Evolutionary conservation across 768 basidiomycete genomes (phyloP), one percentile per base, ranked within the genome.

Genomic region (Coprinellus micaceus): DNA sequence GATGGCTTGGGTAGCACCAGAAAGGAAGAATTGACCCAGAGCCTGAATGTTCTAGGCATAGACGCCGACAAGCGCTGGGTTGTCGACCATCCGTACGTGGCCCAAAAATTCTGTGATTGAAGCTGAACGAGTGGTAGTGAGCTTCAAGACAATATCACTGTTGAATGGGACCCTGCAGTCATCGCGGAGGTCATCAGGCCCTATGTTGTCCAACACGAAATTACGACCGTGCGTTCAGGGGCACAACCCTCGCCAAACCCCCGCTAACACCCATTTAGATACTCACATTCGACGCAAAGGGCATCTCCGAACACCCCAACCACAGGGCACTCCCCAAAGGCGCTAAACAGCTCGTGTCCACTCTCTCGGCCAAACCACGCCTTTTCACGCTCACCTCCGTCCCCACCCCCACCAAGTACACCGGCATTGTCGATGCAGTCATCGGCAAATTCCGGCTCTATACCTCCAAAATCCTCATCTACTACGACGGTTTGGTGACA

Each of bases 221-320:
- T 91, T 50, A 78, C 80, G 39, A 82, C 80, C 1, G 92, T 92
- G 63, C 26, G 81, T 71, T 21, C 41, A 44, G 10, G 21, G 15
- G n/a, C 19, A 6, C 6, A 6, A 28, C 19, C 12, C 19, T 1
- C 33, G 21, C 15, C 30, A 25, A 4, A 25, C 17, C 15, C 15
- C 36, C 4, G 17, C 45, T 26, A 53, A 12, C n/a, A 12, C n/a
- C 7, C 25, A n/a, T 48, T 37, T 53, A 95, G 92, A 84, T 96
- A 46, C 74, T 97, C 47, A 95, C 93, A 0, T 97, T 96, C 65
- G 94, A 97, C 68, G 56, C 71, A 0, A 61, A 63, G 2, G 94
- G 94, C 2, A 74, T 96, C 13, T 91, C 94, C n/a, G 75, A 74
- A 3, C 94, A 96, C 65, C 90, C 90, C 2, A 97, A 97, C 66